These are phyloP conservation scores for Amanita muscaria DNA, from an alignment of 768 basidiomycete species.

Conservation along the genomic window DNA sequence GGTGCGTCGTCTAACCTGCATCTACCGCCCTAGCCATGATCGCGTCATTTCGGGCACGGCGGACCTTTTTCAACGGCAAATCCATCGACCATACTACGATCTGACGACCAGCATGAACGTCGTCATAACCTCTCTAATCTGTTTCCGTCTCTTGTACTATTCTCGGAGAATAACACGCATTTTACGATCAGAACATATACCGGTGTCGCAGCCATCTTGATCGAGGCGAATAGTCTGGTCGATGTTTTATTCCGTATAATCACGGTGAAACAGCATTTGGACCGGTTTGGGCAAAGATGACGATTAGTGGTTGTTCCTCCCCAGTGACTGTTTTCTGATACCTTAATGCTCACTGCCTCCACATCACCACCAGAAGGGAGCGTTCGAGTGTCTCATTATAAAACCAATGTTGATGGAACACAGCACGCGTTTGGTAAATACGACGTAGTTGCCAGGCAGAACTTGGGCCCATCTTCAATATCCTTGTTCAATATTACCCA, in stretches of 20 bases:
- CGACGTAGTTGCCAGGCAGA: too few relatives aligned
- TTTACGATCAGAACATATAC: conserved; percentile 30
- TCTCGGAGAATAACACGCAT: conserved; percentile 19
- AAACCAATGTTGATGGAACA: too few relatives aligned
- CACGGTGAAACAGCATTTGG: conserved; percentile 26
- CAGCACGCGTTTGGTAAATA: too few relatives aligned
- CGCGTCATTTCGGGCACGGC: conserved; percentile 30
- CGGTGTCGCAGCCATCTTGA: conserved; percentile 25
- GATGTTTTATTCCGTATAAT: conserved; percentile 33
- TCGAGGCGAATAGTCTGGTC: conserved; percentile 31
- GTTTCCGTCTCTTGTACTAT: conserved; percentile 26
- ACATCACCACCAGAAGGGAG: too few relatives aligned
- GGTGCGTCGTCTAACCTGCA: too few relatives aligned
- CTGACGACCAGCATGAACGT: conserved; percentile 34
- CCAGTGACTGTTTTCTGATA: neutral
- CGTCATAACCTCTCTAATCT: conserved; percentile 32
- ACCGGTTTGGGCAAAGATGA: conserved; percentile 33
- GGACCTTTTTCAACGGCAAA: conserved; percentile 30
- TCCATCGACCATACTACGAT: conserved; percentile 31
- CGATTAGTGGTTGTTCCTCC: conserved; percentile 22
- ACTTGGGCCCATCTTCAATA: too few relatives aligned
- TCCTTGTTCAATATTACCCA: too few relatives aligned
- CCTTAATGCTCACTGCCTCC: too few relatives aligned
- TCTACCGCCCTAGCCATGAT: conserved; percentile 28
- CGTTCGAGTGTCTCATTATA: too few relatives aligned